These are phyloP conservation scores for Suhomyces canberraensis DNA, from an alignment of 805 yeast species.

Conservation along the genomic window DNA sequence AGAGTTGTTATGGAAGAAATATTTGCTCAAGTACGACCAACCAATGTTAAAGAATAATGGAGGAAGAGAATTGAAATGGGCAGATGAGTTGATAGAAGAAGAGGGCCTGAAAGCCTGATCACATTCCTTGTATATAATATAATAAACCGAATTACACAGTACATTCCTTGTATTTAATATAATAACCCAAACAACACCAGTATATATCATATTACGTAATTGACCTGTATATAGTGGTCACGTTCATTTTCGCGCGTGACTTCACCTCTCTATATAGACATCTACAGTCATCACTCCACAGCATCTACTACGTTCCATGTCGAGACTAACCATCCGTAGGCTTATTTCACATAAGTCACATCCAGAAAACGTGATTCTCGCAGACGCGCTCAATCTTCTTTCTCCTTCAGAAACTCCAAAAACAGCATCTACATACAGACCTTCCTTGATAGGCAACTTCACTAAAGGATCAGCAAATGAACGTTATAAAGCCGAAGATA, in stretches of 20 bases:
- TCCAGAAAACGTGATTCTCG: conserved; percentile 21
- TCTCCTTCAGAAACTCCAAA: conserved; percentile 17
- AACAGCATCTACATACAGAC: conserved; percentile 20
- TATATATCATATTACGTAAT: no score
- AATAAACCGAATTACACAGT: no score
- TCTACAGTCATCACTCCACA: no score
- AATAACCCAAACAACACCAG: no score
- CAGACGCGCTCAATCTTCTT: conserved; percentile 36
- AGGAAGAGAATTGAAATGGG: conserved; percentile 32
- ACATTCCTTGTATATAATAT: no score
- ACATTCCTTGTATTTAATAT: no score
- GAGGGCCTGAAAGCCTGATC: no score
- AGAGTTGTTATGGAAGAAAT: conserved; percentile 44
- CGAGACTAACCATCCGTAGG: not conserved
- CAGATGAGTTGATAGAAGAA: conserved; percentile 35
- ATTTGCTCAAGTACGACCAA: conserved; percentile 21
- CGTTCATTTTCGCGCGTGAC: no score
- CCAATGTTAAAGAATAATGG: conserved; percentile 15
- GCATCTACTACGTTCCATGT: no score
- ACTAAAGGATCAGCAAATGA: conserved; percentile 33
- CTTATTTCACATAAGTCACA: not conserved
- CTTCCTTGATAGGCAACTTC: conserved; percentile 30
- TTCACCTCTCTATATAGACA: no score
- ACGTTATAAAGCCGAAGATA: conserved; percentile 17
- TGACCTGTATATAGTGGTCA: no score